Evolutionary conservation across 495 filamentous ascomycete species (phyloP).

Genomic region (Aspergillus funiculosus): DNA sequence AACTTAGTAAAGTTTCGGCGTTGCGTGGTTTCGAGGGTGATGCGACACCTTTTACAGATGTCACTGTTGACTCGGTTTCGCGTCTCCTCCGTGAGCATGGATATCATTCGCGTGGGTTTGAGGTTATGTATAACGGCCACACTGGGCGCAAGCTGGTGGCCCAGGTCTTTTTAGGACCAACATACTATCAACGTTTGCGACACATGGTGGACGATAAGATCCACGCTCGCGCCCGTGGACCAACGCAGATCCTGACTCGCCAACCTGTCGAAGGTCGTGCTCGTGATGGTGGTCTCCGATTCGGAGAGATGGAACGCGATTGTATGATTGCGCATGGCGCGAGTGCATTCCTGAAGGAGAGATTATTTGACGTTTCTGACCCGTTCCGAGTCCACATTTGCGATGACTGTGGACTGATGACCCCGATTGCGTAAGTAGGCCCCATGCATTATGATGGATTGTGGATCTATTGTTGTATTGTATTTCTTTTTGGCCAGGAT

Average conservation of each 20-base stretch:
- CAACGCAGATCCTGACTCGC: constrained; percentile 92
- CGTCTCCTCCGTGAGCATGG: constrained; percentile 82
- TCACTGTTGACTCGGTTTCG: constrained; percentile 93
- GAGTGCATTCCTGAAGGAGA: constrained; percentile 92
- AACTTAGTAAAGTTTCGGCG: constrained; percentile 89
- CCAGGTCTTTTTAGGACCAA: constrained; percentile 95
- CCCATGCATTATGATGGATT: constrained; percentile 1
- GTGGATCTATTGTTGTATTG: constrained; percentile 1
- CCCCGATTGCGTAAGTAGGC: constrained; percentile 89
- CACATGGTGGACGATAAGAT: constrained; percentile 99
- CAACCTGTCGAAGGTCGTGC: constrained; percentile 99
- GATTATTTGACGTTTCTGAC: constrained; percentile 93
- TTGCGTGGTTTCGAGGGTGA: constrained; percentile 91
- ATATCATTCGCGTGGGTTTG: constrained; percentile 94
- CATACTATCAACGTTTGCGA: constrained; percentile 96
- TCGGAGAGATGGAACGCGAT: constrained; percentile 99
- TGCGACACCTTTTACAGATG: constrained; percentile 95
- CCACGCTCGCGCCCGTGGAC: constrained; percentile 90
- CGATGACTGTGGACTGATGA: constrained; percentile 98
- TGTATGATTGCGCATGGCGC: constrained; percentile 99
- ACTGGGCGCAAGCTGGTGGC: constrained; percentile 87
- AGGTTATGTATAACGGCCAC: constrained; percentile 98
- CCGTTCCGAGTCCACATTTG: constrained; percentile 98
- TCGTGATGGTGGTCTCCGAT: constrained; percentile 93
- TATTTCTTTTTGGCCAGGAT: not conserved